Evolutionary conservation across 139 green algal species (phyloP), one percentile per base, ranked within the genome.

Genomic region (Chlamydomonas urium): DNA sequence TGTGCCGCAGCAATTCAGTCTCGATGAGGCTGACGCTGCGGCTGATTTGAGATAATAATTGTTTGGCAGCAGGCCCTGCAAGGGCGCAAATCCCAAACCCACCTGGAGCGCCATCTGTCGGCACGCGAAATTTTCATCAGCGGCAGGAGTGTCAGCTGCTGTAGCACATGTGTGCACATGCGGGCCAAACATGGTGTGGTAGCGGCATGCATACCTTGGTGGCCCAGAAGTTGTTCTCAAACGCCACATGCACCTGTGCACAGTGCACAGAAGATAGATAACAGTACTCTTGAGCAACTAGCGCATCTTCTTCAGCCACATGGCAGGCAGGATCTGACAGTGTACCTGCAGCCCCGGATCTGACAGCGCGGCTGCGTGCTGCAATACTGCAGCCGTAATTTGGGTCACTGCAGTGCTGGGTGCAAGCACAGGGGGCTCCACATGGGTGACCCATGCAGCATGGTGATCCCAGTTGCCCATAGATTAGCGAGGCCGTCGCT

Each of bases 181-280:
- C 10, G 23, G 23, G 17, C 5, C 17, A 62, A 32, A 17, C 53
- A 29, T 62, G 53, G 24, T 62, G 53, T 32, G 5, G 5, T 32
- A 32, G 23, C 24, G 5, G 5, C 10, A 29, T 62, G 42, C 33
- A 45, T 21, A 87, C 83, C 76, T 86, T 89, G 35, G 84, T 86
- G 19, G 60, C 47, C 88, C 88, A 94, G 59, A 94, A 93, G 77
- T 90, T 86, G 45, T 91, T 77, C 66, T 94, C 89, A 59, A 80
- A 92, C 4, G 59, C 60, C 56, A 50, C 33, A 37, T 75, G 69
- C 3, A 75, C 37, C 69, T 75, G 58, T n/a, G n/a, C n/a, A n/a
- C n/a, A n/a, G n/a, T n/a, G n/a, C n/a, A n/a, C n/a, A n/a, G n/a
- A 69, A 37, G 29, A 6, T 67, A 24, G 4, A 53, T 32, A 8